Evolutionary conservation across 179 eudicot genomes (phyloP).

Genomic region (Corrigiola litoralis): DNA sequence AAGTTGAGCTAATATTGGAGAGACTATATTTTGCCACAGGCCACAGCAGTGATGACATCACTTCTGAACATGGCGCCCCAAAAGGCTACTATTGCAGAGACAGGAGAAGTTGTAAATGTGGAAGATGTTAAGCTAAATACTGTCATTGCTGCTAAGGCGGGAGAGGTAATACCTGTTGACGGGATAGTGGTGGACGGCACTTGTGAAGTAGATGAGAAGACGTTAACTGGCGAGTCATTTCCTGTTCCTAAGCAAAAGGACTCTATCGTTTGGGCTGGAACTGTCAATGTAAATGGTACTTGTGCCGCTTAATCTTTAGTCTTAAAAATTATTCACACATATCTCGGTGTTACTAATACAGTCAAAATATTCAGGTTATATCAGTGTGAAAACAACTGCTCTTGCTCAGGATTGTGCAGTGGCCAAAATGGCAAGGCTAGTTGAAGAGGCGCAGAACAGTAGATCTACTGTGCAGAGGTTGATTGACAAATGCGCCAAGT

Average conservation of each 20-base stretch:
- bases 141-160: conserved; percentile 74
- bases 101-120: conserved; percentile 68
- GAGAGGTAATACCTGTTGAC: conserved; percentile 73
- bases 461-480: conserved; percentile 61
- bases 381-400: conserved; percentile 63
- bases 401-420: conserved; percentile 78
- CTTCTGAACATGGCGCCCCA: conserved; percentile 75
- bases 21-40: conserved; percentile 31
- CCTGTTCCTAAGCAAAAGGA: conserved; percentile 72
- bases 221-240: conserved; percentile 83
- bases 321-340: neutral
- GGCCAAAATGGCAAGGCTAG: conserved; percentile 86
- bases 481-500: conserved; percentile 79
- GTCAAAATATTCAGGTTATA: conserved; percentile 45
- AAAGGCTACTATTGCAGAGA: conserved; percentile 71
- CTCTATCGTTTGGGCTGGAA: conserved; percentile 80
- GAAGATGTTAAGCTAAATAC: conserved; percentile 56
- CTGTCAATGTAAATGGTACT: conserved; percentile 86
- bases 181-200: conserved; percentile 77
- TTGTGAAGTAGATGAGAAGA: conserved; percentile 89
- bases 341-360: neutral
- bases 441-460: conserved; percentile 85
- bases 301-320: neutral
- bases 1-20: neutral
- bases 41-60: conserved; percentile 81